phyloP scores from a whole-genome alignment of 2,329 filamentous ascomycete species.

The Septoria linicola region DNA sequence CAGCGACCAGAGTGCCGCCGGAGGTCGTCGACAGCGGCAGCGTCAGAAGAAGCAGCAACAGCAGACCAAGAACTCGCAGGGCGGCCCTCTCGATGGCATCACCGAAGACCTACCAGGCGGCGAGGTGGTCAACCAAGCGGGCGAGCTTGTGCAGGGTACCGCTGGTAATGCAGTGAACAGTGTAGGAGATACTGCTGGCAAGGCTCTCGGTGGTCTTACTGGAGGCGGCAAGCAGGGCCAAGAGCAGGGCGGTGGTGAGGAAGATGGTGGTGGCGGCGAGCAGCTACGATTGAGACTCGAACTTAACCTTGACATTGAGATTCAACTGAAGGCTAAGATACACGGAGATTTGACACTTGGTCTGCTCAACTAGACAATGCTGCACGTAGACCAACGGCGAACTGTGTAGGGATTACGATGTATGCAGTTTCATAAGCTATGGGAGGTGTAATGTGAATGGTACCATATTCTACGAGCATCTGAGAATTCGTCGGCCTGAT shows the following conservation, averaged over 20 bases:
- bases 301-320: slow-evolving; percentile 62
- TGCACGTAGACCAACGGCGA: not conserved
- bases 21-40: slow-evolving; percentile 58
- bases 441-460: too few species aligned
- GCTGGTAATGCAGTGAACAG: slow-evolving; percentile 48
- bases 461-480: too few species aligned
- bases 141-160: slow-evolving; percentile 58
- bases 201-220: slow-evolving; percentile 50
- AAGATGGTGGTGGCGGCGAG: slow-evolving; percentile 46
- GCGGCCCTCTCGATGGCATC: slow-evolving; percentile 55
- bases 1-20: slow-evolving; percentile 53
- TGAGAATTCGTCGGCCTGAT: too few species aligned
- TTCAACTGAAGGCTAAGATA: slow-evolving; percentile 64
- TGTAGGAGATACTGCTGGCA: slow-evolving; percentile 46
- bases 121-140: slow-evolving; percentile 53
- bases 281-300: slow-evolving; percentile 58
- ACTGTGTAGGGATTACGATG: not conserved
- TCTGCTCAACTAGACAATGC: slow-evolving; percentile 41
- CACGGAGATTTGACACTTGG: slow-evolving; percentile 63
- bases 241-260: slow-evolving; percentile 36
- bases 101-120: slow-evolving; percentile 55
- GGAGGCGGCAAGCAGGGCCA: slow-evolving; percentile 38
- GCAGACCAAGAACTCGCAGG: slow-evolving; percentile 42
- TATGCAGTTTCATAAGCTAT: not conserved
- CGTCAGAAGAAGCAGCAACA: slow-evolving; percentile 49